Evolutionary conservation across 2,329 filamentous ascomycete species (phyloP).

Genomic region (Colletotrichum agaves): DNA sequence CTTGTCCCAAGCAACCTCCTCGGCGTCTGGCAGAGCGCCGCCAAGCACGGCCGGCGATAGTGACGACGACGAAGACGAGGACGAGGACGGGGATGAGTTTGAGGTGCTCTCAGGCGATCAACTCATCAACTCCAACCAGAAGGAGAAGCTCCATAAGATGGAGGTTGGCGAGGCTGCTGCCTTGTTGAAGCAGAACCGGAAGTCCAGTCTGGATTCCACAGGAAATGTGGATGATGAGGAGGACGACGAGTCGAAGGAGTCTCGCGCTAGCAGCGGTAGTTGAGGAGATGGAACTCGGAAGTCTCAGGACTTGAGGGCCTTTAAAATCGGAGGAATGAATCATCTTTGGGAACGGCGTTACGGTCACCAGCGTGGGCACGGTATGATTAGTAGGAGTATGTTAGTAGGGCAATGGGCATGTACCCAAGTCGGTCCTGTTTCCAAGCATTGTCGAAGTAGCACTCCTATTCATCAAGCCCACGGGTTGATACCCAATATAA

Average conservation of each 20-base stretch:
- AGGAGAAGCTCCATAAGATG: conserved; percentile 68
- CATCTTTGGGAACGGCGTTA: conserved; percentile 13
- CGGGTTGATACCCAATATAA: conserved; percentile 34
- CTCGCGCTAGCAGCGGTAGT: conserved; percentile 31
- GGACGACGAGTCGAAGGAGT: conserved; percentile 46
- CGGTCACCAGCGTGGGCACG: conserved; percentile 21
- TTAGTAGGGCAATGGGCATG: neutral
- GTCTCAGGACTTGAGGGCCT: no score
- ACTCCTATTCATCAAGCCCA: neutral
- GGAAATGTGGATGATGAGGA: conserved; percentile 47
- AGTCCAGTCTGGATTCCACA: conserved; percentile 44
- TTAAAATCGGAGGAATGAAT: neutral
- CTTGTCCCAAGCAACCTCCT: conserved; percentile 18
- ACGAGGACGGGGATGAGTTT: conserved; percentile 55
- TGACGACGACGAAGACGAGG: conserved; percentile 56
- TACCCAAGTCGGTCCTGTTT: neutral
- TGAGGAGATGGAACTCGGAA: neutral
- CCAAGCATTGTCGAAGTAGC: neutral
- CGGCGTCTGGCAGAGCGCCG: conserved; percentile 9
- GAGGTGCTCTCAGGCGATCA: conserved; percentile 53
- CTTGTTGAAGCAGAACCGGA: conserved; percentile 48
- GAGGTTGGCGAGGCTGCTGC: conserved; percentile 68
- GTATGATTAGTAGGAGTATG: conserved; percentile 1
- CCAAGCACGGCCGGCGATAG: conserved; percentile 49
- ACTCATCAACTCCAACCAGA: conserved; percentile 58